These are phyloP conservation scores for Huntiella omanensis DNA, from an alignment of 2,329 filamentous ascomycete genomes.

Conservation along the genomic window DNA sequence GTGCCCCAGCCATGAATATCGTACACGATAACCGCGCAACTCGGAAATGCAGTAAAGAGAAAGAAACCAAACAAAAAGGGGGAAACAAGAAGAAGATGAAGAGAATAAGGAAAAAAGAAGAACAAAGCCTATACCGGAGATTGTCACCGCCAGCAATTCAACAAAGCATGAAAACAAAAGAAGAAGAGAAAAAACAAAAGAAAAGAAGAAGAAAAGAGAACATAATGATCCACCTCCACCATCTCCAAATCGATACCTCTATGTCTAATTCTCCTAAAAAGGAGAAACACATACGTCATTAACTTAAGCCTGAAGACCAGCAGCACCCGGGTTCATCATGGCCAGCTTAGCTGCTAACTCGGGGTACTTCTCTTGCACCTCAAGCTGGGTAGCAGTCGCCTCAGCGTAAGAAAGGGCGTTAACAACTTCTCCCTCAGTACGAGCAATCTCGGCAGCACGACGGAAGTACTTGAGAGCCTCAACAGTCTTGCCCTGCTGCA, in stretches of 20 bases:
- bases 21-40: conserved; percentile 5
- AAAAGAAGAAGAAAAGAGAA: neutral
- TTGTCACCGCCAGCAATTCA: neutral
- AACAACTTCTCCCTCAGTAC: conserved; percentile 88
- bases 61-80: conserved; percentile 1
- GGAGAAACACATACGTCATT: neutral
- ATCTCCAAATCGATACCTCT: neutral
- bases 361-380: conserved; percentile 76
- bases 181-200: neutral
- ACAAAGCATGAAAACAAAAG: neutral
- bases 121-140: neutral
- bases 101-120: neutral
- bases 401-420: conserved; percentile 95
- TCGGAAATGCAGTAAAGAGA: conserved; percentile 3
- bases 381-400: conserved; percentile 85
- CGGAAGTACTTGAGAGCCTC: conserved; percentile 95
- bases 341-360: conserved; percentile 52
- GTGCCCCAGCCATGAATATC: neutral
- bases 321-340: conserved; percentile 11
- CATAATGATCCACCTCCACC: neutral
- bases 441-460: conserved; percentile 78
- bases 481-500: conserved; percentile 93
- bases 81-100: neutral
- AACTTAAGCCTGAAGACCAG: neutral
- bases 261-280: neutral